Conservation (phyloP, 2,329 filamentous ascomycete genomes). For the Colletotrichum truncatum region DNA sequence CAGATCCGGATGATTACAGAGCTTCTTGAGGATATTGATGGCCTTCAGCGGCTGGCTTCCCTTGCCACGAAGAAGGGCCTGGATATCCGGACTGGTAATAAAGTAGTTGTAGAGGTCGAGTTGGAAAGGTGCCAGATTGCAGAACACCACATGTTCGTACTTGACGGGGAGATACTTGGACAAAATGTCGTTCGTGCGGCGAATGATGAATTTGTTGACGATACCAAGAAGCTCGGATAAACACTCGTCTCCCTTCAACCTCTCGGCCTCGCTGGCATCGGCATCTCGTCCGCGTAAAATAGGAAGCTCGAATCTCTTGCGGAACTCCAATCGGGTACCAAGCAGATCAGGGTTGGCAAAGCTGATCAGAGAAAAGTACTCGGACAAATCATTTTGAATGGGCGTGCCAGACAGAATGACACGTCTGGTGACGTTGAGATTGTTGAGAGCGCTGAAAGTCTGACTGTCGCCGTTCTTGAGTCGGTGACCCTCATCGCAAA, state of each 20-base stretch:
- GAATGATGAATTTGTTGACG: slow-evolving; percentile 99
- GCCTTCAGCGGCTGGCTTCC: slow-evolving; percentile 96
- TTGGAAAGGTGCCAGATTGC: slow-evolving; percentile 92
- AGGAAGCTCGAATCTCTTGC: slow-evolving; percentile 92
- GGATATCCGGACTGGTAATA: slow-evolving; percentile 94
- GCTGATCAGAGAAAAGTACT: slow-evolving; percentile 95
- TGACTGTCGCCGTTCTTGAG: slow-evolving; percentile 97
- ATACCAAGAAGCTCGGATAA: slow-evolving; percentile 81
- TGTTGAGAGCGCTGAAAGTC: slow-evolving; percentile 91
- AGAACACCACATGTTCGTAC: slow-evolving; percentile 99
- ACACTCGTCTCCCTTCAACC: slow-evolving; percentile 84
- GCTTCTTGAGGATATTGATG: slow-evolving; percentile 95
- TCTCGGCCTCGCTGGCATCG: slow-evolving; percentile 83
- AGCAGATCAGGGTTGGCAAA: slow-evolving; percentile 96
- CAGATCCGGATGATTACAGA: slow-evolving; percentile 97
- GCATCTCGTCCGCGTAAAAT: slow-evolving; percentile 93
- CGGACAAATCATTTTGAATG: slow-evolving; percentile 97
- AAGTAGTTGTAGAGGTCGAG: slow-evolving; percentile 96
- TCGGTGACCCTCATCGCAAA: slow-evolving; percentile 96
- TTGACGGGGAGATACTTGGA: slow-evolving; percentile 98
- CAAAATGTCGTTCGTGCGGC: slow-evolving; percentile 95
- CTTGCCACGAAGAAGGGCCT: slow-evolving; percentile 89
- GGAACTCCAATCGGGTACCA: slow-evolving; percentile 88
- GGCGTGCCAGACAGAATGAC: slow-evolving; percentile 97
- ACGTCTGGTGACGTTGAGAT: slow-evolving; percentile 86